Evolutionary conservation across 805 yeast genomes (phyloP).

Genomic region (Ogataea nonfermentans): DNA sequence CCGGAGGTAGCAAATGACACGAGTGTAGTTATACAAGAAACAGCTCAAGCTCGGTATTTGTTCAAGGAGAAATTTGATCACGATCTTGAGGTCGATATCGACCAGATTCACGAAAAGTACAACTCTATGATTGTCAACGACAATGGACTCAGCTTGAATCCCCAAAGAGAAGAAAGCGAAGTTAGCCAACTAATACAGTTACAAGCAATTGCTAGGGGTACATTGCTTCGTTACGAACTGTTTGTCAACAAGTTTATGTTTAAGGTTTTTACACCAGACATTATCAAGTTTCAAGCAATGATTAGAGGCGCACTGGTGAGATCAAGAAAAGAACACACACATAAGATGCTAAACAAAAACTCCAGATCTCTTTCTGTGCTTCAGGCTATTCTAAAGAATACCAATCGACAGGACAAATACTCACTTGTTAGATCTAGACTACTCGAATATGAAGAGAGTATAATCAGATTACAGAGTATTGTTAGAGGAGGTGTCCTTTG

Average conservation of each 20-base stretch:
- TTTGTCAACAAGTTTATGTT: constrained; percentile 63
- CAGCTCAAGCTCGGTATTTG: constrained; percentile 25
- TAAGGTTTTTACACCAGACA: constrained; percentile 51
- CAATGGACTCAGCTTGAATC: constrained; percentile 17
- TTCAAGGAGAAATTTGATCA: constrained; percentile 20
- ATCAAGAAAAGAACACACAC: constrained; percentile 24
- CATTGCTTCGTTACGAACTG: constrained; percentile 58
- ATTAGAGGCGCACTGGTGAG: constrained; percentile 48
- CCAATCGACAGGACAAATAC: constrained; percentile 22
- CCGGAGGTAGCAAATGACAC: not conserved
- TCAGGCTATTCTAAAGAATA: constrained; percentile 39
- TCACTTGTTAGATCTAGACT: constrained; percentile 18
- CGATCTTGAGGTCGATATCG: constrained; percentile 23
- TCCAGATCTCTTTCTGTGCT: constrained; percentile 36
- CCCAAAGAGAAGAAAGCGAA: constrained; percentile 3
- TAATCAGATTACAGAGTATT: constrained; percentile 36
- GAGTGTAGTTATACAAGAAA: constrained; percentile 12
- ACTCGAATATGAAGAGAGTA: constrained; percentile 15
- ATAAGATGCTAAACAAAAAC: constrained; percentile 14
- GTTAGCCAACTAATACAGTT: constrained; percentile 35
- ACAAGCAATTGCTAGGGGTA: constrained; percentile 73
- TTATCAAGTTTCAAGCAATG: constrained; percentile 47
- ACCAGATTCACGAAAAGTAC: constrained; percentile 32
- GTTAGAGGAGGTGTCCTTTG: constrained; percentile 33
- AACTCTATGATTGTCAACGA: constrained; percentile 23